A percentile compares a stretch with the other conserved stretches of the same genome.
Conservation (phyloP, 768 basidiomycete genomes). For the Cytidiella melzeri region DNA sequence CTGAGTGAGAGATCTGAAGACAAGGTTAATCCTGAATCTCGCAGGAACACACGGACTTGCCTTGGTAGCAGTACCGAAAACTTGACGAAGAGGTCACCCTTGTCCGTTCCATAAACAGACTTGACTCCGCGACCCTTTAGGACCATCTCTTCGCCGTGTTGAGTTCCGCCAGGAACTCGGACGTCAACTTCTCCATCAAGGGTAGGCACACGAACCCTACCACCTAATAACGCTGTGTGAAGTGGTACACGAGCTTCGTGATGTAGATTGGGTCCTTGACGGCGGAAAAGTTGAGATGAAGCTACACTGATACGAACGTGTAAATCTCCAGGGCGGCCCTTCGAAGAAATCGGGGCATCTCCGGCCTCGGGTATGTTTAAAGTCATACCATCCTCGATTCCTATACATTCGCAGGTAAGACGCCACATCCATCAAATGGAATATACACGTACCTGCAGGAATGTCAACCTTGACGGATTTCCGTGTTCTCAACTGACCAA, state of each 20-base stretch:
- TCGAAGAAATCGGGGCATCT: constrained; percentile 76
- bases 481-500: constrained; percentile 80
- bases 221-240: constrained; percentile 89
- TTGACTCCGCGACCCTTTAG: constrained; percentile 81
- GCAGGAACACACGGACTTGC: constrained; percentile 38
- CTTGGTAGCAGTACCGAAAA: constrained; percentile 88
- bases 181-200: constrained; percentile 95
- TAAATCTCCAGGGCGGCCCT: constrained; percentile 78
- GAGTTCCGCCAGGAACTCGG: constrained; percentile 86
- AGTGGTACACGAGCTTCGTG: constrained; percentile 88
- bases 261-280: constrained; percentile 89
- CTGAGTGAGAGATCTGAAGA: constrained; percentile 65
- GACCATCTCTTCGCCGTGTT: constrained; percentile 96
- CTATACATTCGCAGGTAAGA: constrained; percentile 32
- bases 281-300: constrained; percentile 75
- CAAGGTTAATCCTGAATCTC: constrained; percentile 8
- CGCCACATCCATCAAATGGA: neutral
- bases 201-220: constrained; percentile 87
- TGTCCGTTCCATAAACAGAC: constrained; percentile 49
- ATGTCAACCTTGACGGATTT: constrained; percentile 78
- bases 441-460: constrained; percentile 62
- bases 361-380: constrained; percentile 77
- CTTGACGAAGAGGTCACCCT: constrained; percentile 83
- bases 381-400: constrained; percentile 93
- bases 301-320: constrained; percentile 81